Evolutionary conservation across 495 filamentous ascomycete genomes (phyloP).

Genomic region (Podospora conica): DNA sequence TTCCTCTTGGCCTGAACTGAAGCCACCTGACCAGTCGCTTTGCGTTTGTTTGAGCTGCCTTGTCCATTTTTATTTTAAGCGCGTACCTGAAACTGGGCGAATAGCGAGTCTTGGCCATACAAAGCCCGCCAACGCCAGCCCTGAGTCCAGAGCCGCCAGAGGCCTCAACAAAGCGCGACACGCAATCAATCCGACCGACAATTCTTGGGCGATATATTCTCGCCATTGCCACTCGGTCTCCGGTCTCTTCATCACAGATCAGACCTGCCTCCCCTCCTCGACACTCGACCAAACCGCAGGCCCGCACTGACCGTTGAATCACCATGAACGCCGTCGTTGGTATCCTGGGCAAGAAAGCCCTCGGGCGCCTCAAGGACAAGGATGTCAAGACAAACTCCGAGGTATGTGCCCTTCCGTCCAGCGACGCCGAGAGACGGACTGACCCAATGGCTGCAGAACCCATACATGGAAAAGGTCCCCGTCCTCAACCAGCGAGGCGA

Average conservation of each 20-base stretch:
- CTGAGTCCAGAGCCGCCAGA: slow-evolving; percentile 9
- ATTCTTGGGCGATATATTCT: background rate
- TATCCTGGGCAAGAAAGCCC: slow-evolving; percentile 58
- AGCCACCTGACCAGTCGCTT: background rate
- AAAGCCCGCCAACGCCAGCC: background rate
- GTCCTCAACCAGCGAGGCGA: slow-evolving; percentile 56
- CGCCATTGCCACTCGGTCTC: background rate
- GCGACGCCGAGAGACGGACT: background rate
- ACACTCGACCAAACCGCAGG: background rate
- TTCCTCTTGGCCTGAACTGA: background rate
- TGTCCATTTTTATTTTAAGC: background rate
- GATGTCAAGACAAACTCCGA: slow-evolving; percentile 65
- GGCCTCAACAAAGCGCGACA: slow-evolving; percentile 6
- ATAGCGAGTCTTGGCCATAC: slow-evolving; percentile 10
- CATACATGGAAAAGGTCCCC: slow-evolving; percentile 68
- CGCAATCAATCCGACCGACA: slow-evolving; percentile 8
- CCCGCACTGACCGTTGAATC: background rate
- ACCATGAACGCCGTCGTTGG: slow-evolving; percentile 31
- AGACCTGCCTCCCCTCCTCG: background rate
- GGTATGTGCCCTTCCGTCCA: slow-evolving; percentile 35
- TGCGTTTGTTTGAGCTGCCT: background rate
- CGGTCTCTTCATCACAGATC: background rate
- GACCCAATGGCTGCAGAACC: slow-evolving; percentile 43
- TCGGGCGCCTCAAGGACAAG: slow-evolving; percentile 59
- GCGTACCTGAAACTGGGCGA: slow-evolving; percentile 24